Conservation (phyloP, 2,329 filamentous ascomycete genomes). For the Colletotrichum costaricense region DNA sequence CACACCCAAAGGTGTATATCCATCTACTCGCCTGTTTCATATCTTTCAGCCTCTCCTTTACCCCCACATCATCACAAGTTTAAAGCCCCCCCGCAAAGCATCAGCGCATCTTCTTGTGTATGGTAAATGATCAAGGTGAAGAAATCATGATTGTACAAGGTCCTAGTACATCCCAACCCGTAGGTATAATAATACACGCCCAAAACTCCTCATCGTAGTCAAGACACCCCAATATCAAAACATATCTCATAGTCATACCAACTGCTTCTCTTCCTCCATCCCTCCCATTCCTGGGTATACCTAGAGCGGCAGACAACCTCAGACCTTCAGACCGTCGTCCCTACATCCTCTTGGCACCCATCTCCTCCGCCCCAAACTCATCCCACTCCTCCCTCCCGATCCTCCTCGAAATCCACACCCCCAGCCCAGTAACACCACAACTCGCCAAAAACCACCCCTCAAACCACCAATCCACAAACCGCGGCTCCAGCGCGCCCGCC, state of each 20-base stretch:
- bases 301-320: too few relatives aligned
- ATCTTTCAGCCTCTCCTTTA: too few relatives aligned
- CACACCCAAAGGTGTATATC: too few relatives aligned
- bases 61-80: not conserved
- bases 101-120: not conserved
- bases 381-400: conserved; percentile 69
- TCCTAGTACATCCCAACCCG: conserved; percentile 7
- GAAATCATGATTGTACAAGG: not conserved
- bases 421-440: conserved; percentile 73
- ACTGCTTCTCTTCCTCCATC: not conserved
- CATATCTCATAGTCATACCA: not conserved
- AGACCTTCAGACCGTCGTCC: too few relatives aligned
- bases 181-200: conserved; percentile 2
- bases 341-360: conserved; percentile 48
- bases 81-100: not conserved
- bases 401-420: conserved; percentile 78
- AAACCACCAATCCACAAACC: conserved; percentile 85
- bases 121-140: not conserved
- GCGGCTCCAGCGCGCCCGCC: conserved; percentile 78
- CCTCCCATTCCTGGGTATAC: not conserved
- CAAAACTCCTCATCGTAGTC: not conserved
- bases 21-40: too few relatives aligned
- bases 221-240: not conserved
- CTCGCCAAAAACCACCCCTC: conserved; percentile 86
- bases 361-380: conserved; percentile 73